Conservation (phyloP, 768 basidiomycete genomes). For the Baorangia bicolor region DNA sequence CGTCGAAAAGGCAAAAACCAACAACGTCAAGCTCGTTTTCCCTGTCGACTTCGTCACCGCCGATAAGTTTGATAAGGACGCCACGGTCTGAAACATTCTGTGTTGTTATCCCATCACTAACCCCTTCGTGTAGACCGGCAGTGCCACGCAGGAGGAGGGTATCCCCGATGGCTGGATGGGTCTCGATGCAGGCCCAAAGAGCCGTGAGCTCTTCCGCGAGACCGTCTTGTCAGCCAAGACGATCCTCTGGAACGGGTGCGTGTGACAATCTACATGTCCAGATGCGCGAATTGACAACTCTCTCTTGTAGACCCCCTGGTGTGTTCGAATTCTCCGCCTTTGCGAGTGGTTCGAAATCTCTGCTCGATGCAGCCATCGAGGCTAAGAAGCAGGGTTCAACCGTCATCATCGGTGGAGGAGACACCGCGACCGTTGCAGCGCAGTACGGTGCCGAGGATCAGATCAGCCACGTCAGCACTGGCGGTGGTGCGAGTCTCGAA, state of each 20-base stretch:
- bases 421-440: constrained; percentile 96
- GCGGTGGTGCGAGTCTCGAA: constrained; percentile 91
- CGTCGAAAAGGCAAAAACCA: constrained; percentile 88
- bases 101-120: constrained; percentile 2
- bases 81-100: constrained; percentile 51
- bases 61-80: constrained; percentile 94
- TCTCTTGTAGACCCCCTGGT: constrained; percentile 75
- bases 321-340: constrained; percentile 98
- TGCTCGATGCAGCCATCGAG: constrained; percentile 83
- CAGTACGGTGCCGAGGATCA: constrained; percentile 81
- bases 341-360: constrained; percentile 76
- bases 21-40: constrained; percentile 92
- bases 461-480: constrained; percentile 95
- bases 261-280: not conserved
- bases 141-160: constrained; percentile 78
- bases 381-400: constrained; percentile 84
- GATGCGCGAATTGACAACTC: not conserved
- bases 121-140: constrained; percentile 49
- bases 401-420: constrained; percentile 95
- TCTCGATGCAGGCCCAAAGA: constrained; percentile 88
- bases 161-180: constrained; percentile 96
- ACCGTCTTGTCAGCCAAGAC: constrained; percentile 90
- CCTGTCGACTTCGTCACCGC: constrained; percentile 93
- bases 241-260: constrained; percentile 93
- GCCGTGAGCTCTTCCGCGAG: constrained; percentile 70